Conservation (phyloP, 345 rosid genomes). For the Excoecaria cochinchinensis region DNA sequence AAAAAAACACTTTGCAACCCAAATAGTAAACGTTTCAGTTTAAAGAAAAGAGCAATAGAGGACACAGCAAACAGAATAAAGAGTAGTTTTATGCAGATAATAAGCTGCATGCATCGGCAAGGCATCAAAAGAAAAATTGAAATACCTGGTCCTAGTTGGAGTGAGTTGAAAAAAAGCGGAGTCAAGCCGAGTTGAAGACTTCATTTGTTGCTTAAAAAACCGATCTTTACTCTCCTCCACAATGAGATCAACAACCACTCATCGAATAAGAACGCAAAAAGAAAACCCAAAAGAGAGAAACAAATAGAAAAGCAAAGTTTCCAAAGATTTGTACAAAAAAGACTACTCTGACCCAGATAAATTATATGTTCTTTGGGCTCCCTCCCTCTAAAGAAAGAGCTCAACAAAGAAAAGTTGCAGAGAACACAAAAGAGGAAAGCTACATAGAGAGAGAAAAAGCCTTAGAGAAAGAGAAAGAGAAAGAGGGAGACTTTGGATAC, state of each 20-base stretch:
- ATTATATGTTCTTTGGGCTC: neutral
- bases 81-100: neutral
- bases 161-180: slow-evolving; percentile 95
- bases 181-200: slow-evolving; percentile 76
- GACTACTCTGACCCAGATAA: neutral
- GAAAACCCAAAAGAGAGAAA: neutral
- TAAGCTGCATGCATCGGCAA: neutral
- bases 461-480: neutral
- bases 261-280: slow-evolving; percentile 3
- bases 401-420: neutral
- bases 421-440: neutral
- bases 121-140: neutral
- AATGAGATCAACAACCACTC: slow-evolving; percentile 10
- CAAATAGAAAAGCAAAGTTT: neutral
- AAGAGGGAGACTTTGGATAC: slow-evolving; percentile 16
- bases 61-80: neutral
- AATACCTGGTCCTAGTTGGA: slow-evolving; percentile 93
- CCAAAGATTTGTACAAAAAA: neutral
- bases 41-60: neutral
- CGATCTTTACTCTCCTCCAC: slow-evolving; percentile 23
- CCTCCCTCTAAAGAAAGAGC: neutral
- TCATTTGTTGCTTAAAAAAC: slow-evolving; percentile 45
- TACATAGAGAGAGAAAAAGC: neutral
- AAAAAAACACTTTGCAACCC: neutral
- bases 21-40: neutral